phyloP scores from a whole-genome alignment of 495 filamentous ascomycete genomes.

The Xylaria venustula region DNA sequence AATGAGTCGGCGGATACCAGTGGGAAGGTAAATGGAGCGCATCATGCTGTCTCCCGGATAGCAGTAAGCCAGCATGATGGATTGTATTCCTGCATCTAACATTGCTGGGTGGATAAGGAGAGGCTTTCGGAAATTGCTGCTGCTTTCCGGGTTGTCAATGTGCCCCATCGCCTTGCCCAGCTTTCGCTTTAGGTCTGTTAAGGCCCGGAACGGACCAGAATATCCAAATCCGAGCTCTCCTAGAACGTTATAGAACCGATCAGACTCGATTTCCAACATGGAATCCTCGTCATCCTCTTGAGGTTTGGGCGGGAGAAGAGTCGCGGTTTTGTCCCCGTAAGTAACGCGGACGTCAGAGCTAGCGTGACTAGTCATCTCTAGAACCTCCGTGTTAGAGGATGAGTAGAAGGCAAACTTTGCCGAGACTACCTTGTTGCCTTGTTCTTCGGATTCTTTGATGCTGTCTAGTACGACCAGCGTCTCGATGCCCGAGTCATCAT shows the following conservation, averaged over 20 bases:
- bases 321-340: not conserved
- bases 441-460: not conserved
- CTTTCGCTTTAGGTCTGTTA: not conserved
- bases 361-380: not conserved
- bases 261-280: slow-evolving; percentile 2
- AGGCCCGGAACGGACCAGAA: slow-evolving; percentile 2
- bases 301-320: slow-evolving; percentile 17
- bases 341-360: not conserved
- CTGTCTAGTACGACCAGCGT: slow-evolving; percentile 3
- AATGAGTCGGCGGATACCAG: slow-evolving; percentile 11
- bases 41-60: slow-evolving; percentile 22
- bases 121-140: not conserved
- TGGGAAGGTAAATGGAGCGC: slow-evolving; percentile 23
- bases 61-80: slow-evolving; percentile 22
- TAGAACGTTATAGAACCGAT: slow-evolving; percentile 17
- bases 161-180: not conserved
- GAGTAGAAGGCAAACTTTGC: slow-evolving; percentile 17
- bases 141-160: not conserved
- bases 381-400: not conserved
- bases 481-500: slow-evolving; percentile 18
- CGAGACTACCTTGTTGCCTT: not conserved
- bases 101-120: slow-evolving; percentile 23
- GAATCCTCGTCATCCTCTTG: slow-evolving; percentile 13
- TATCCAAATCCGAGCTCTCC: slow-evolving; percentile 18
- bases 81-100: slow-evolving; percentile 29